Percentiles rank a stretch among this genome's conserved stretches.
These are phyloP conservation scores for Viridothelium virens DNA, from an alignment of 495 filamentous ascomycete species.

Conservation along the genomic window DNA sequence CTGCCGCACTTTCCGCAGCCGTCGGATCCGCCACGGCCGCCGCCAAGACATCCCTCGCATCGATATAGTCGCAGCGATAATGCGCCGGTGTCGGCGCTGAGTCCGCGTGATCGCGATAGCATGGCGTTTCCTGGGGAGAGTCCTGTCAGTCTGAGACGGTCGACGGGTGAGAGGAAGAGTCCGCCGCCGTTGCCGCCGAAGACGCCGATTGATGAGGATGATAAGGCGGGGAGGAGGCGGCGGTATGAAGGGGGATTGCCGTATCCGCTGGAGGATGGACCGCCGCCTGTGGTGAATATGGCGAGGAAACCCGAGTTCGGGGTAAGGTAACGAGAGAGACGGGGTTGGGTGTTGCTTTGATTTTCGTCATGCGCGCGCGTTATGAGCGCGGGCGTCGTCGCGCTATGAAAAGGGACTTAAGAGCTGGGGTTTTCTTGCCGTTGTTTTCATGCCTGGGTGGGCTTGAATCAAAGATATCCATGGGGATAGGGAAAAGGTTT, in stretches of 20 bases:
- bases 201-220: slow-evolving; percentile 52
- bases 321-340: slow-evolving; percentile 38
- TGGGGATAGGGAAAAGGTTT: not conserved
- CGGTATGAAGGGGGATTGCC: slow-evolving; percentile 40
- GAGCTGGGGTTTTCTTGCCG: not conserved
- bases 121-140: not conserved
- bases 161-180: slow-evolving; percentile 2
- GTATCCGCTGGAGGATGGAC: slow-evolving; percentile 75
- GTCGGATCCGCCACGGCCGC: not conserved
- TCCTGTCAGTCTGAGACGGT: not conserved
- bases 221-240: not conserved
- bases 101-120: slow-evolving; percentile 8
- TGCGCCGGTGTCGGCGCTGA: slow-evolving; percentile 22
- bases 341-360: not conserved
- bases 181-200: slow-evolving; percentile 81
- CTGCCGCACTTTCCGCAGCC: slow-evolving; percentile 12
- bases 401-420: not conserved
- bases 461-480: slow-evolving; percentile 1
- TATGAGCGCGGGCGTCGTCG: not conserved
- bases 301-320: slow-evolving; percentile 76
- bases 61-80: slow-evolving; percentile 44
- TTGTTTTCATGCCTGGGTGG: not conserved
- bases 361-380: not conserved
- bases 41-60: slow-evolving; percentile 24
- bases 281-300: slow-evolving; percentile 73